phyloP scores from a whole-genome alignment of 108 stramenopile species.

The Mayamaea pseudoterrestris region DNA sequence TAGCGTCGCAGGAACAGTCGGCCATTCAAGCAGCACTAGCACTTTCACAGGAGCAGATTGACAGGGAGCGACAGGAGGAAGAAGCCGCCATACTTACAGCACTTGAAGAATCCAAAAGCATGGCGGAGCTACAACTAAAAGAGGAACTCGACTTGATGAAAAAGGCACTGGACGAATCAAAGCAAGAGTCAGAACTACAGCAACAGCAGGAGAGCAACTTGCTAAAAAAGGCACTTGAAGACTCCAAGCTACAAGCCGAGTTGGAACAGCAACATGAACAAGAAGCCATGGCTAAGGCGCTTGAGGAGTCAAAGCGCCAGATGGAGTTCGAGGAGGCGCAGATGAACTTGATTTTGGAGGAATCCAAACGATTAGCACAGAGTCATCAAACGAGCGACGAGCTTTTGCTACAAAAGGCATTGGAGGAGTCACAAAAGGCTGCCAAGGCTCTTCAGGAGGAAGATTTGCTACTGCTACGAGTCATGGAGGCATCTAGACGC shows the following conservation, averaged over 20 bases:
- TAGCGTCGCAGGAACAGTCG: background rate
- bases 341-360: background rate
- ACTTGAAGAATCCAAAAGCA: background rate
- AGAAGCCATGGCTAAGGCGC: too few species aligned
- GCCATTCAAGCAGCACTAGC: background rate
- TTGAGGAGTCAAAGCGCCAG: too few species aligned
- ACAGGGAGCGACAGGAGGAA: background rate
- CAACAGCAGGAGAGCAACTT: background rate
- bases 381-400: background rate
- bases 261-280: too few species aligned
- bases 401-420: background rate
- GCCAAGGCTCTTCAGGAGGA: too few species aligned
- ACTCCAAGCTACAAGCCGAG: background rate
- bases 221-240: background rate
- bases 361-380: too few species aligned
- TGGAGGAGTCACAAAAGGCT: background rate
- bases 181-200: too few species aligned
- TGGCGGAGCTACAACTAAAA: background rate
- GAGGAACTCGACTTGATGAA: too few species aligned
- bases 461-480: too few species aligned
- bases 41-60: background rate
- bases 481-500: too few species aligned
- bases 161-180: too few species aligned
- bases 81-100: background rate
- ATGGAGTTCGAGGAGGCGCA: background rate